Evolutionary conservation across 1,284 basidiomycete species (phyloP), one percentile per base, ranked within the genome.

Genomic region (Melampsora americana): DNA sequence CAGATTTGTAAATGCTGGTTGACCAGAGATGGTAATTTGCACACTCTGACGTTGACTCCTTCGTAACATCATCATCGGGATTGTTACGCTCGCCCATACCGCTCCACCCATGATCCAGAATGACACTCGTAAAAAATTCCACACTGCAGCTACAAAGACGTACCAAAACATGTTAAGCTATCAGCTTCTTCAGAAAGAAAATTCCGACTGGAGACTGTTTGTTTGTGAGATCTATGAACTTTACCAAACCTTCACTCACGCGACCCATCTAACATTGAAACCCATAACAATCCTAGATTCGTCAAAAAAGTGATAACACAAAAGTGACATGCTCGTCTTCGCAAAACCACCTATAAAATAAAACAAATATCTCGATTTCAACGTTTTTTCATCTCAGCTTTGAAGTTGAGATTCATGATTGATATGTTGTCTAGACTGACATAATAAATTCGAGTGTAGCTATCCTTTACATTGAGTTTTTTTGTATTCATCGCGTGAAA

Each of bases 61-160:
- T 62, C 60, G 59, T 60, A 72, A 53, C 28, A 50, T 72, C 69
- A 72, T 72, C 42, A 72, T 60, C 11, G 69, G 69, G 48, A 72
- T 72, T 30, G 69, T 72, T 64, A 42, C 69, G 62, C 69, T 72
- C 61, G 69, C 69, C 69, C 69, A 72, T 16, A 61, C 61, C 48
- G 69, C 69, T 35, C 35, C 59, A 14, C 39, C 56, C 61, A 64
- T 62, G 69, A 72, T 64, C 69, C 69, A 72, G 32, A 46, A 61
- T n/a, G 69, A 46, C n/a, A 61, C n/a, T 32, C 69, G 69, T 48
- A 72, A 23, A 11, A 42, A 35, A 53, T 72, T 72, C 69, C 69
- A 72, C 26, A 72, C 26, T n/a, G 69, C 69, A 32, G 69, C 69
- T 72, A 50, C 18, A 61, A 11, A 32, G 32, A 53, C 20, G 26